Base-by-base conservation (phyloP, 306 rosid genomes). In the Glycine latifolia region DNA sequence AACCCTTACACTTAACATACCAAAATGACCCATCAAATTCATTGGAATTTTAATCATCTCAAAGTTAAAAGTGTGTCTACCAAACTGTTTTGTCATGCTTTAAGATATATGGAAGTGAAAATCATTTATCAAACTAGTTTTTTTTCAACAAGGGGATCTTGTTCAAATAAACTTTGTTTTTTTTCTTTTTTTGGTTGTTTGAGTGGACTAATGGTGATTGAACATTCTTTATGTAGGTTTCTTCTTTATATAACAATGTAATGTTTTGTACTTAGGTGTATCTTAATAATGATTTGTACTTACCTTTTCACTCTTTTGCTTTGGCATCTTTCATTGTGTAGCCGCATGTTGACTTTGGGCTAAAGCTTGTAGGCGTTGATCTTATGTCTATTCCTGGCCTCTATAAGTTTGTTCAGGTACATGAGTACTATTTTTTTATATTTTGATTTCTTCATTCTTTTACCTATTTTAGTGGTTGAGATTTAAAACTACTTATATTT, bases 361-460 rank as follows among this genome's bases (percentile, higher is more conserved):
- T 92, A 73, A 95, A 90, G 87, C 88, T 95, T 67, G 3, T 85
- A 6, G 95, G 98, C 72, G 92, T 85, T 74, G 97, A 95, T 87
- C 89, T 95, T 50, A 92, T 95, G 98, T 88, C 97, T 68, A 90
- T 92, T 84, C 98, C 97, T 61, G 98, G 94, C 39, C 92, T 95
- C 67, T 93, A 92, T 78, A 87, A 91, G 65, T 88, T 91, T 85
- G 93, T 90, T 84, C 98, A 95, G 98, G 98, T 91, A 85, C 26
- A 6, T 1, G 10, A 54, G 20, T 37, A 17, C n/a, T 3, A 39
- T 59, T 65, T 15, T 31, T 67, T n/a, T n/a, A n/a, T 12, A 3
- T 7, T 17, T 31, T 26, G n/a, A 4, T 20, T 76, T 60, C 10
- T 48, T 13, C 7, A 7, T 12, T 71, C 20, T 0, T 39, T 10